Percentiles rank a stretch among this genome's conserved stretches.
Conservation (phyloP, 495 filamentous ascomycete species). For the Penicillium nucicola region DNA sequence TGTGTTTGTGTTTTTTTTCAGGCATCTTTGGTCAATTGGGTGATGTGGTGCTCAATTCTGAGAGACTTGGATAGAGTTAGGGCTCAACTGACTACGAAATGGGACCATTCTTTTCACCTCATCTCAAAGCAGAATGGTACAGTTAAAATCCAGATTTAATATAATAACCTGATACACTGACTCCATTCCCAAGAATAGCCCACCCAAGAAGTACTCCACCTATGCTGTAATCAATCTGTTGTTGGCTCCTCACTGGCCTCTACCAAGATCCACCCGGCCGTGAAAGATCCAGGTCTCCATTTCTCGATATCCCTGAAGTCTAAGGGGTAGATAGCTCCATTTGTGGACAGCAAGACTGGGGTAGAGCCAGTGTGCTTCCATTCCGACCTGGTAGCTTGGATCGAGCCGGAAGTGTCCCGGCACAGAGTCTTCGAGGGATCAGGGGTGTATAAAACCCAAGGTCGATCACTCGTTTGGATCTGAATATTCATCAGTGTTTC, state of each 20-base stretch:
- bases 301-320: conserved; percentile 16
- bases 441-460: conserved; percentile 44
- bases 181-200: conserved; percentile 9
- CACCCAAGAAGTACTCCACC: conserved; percentile 10
- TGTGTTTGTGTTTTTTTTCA: no score
- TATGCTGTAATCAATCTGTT: conserved; percentile 9
- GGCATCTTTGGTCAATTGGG: not conserved
- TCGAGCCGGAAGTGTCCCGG: conserved; percentile 7
- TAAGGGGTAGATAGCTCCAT: conserved; percentile 22
- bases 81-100: not conserved
- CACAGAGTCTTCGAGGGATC: conserved; percentile 3
- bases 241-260: conserved; percentile 11
- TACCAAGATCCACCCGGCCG: conserved; percentile 15
- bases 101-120: not conserved
- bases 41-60: not conserved
- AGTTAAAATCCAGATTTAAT: not conserved
- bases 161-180: not conserved
- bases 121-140: not conserved
- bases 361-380: conserved; percentile 9
- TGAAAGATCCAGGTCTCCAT: conserved; percentile 18
- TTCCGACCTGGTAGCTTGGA: conserved; percentile 1
- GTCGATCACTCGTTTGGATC: conserved; percentile 23
- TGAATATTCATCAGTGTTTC: conserved; percentile 18
- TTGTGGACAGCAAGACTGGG: conserved; percentile 25
- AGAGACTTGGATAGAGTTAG: no score